Evolutionary conservation across 306 rosid species (phyloP).

Genomic region (Vigna nakashimae): DNA sequence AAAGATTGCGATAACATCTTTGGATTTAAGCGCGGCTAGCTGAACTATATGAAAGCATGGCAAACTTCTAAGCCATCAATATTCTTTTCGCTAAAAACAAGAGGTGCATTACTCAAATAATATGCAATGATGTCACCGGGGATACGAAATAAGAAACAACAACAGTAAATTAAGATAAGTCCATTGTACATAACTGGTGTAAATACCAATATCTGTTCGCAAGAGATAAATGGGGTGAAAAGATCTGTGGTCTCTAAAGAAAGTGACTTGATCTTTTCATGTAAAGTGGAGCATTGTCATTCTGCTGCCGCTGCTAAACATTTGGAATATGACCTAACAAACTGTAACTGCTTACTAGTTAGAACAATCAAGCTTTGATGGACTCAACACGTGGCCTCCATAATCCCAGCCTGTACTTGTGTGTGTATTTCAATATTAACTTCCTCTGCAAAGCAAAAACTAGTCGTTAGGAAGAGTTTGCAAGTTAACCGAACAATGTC

Average conservation of each 20-base stretch:
- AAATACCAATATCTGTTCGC: constrained; percentile 35
- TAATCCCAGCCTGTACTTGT: constrained; percentile 87
- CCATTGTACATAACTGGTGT: constrained; percentile 23
- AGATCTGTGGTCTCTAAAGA: constrained; percentile 20
- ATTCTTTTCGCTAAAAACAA: constrained; percentile 1
- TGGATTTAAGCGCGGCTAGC: constrained; percentile 1
- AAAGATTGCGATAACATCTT: constrained; percentile 8
- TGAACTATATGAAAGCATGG: constrained; percentile 24
- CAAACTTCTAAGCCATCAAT: not conserved
- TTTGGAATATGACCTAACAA: constrained; percentile 11
- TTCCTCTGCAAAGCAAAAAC: constrained; percentile 74
- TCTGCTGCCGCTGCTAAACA: constrained; percentile 9
- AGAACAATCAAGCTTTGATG: constrained; percentile 53
- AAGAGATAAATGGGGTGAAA: constrained; percentile 33
- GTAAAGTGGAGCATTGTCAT: constrained; percentile 15
- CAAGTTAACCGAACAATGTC: constrained; percentile 2
- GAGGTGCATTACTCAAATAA: not conserved
- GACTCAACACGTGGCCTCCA: constrained; percentile 80
- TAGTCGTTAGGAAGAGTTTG: constrained; percentile 37
- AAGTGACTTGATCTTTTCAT: constrained; percentile 31
- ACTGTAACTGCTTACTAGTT: constrained; percentile 33
- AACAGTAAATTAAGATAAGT: constrained; percentile 33
- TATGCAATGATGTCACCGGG: constrained; percentile 32
- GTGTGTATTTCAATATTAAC: constrained; percentile 76
- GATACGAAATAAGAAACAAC: constrained; percentile 21